Evolutionary conservation across 148 eudicot species (phyloP).

Genomic region (Fagopyrum homotropicum): DNA sequence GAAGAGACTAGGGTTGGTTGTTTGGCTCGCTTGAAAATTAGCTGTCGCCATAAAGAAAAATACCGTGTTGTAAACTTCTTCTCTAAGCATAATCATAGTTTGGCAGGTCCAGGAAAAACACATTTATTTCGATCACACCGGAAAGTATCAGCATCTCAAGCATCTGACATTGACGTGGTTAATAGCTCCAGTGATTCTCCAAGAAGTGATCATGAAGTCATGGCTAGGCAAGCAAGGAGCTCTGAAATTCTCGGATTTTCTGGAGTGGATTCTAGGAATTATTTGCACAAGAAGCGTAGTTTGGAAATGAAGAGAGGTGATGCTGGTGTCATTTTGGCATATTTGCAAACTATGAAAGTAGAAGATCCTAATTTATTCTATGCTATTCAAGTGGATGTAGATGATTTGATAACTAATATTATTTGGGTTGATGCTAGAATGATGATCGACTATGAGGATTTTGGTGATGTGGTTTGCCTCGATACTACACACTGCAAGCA

Average conservation of each 20-base stretch:
- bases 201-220: not conserved
- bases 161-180: not conserved
- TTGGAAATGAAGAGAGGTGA: conserved; percentile 47
- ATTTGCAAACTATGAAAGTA: conserved; percentile 67
- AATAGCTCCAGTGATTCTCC: not conserved
- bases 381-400: conserved; percentile 56
- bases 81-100: conserved; percentile 5
- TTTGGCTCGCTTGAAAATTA: conserved; percentile 13
- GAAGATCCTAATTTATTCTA: conserved; percentile 71
- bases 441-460: conserved; percentile 54
- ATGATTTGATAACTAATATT: conserved; percentile 49
- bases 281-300: not conserved
- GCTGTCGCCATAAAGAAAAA: conserved; percentile 7
- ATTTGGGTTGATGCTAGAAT: conserved; percentile 77
- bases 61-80: conserved; percentile 2
- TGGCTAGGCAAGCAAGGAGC: not conserved
- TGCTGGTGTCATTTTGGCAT: conserved; percentile 57
- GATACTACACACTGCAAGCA: conserved; percentile 53
- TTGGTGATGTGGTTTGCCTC: conserved; percentile 59
- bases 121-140: conserved; percentile 8
- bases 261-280: not conserved
- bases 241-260: not conserved
- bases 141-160: not conserved
- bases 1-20: conserved; percentile 10
- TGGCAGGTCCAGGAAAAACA: not conserved